Conservation (phyloP, 2,329 filamentous ascomycete species). For the Clonostachys chloroleuca region DNA sequence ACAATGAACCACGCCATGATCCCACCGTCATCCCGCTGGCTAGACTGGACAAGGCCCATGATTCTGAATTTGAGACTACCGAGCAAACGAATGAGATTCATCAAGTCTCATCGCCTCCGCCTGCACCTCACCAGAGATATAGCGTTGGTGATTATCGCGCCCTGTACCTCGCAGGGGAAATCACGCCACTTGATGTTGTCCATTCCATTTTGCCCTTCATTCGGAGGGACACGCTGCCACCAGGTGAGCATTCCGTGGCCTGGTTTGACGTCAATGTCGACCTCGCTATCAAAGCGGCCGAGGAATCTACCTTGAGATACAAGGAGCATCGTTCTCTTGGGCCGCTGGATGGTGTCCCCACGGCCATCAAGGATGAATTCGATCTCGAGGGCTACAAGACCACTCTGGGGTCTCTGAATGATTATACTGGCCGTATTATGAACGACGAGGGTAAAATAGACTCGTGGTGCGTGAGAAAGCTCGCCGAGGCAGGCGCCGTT, state of each 20-base stretch:
- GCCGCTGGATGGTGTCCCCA: slow-evolving; percentile 67
- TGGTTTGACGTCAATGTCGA: slow-evolving; percentile 39
- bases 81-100: slow-evolving; percentile 9
- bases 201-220: slow-evolving; percentile 39
- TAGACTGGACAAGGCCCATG: not conserved
- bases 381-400: slow-evolving; percentile 71
- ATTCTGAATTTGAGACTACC: not conserved
- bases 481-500: slow-evolving; percentile 67
- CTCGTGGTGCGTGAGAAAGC: slow-evolving; percentile 66
- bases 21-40: slow-evolving; percentile 35
- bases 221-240: slow-evolving; percentile 26
- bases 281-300: slow-evolving; percentile 33
- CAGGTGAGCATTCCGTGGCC: slow-evolving; percentile 32
- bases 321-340: slow-evolving; percentile 53
- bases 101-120: slow-evolving; percentile 19
- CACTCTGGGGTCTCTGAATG: slow-evolving; percentile 56
- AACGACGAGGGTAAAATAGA: slow-evolving; percentile 45
- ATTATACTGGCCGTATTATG: slow-evolving; percentile 44
- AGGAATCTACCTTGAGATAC: slow-evolving; percentile 38
- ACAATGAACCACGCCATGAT: slow-evolving; percentile 41
- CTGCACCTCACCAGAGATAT: slow-evolving; percentile 16
- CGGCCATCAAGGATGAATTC: slow-evolving; percentile 73
- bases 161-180: slow-evolving; percentile 34
- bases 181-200: slow-evolving; percentile 40
- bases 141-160: slow-evolving; percentile 38